These are phyloP conservation scores for Colletotrichum caudatum DNA, from an alignment of 2,329 filamentous ascomycete genomes.

Conservation along the genomic window DNA sequence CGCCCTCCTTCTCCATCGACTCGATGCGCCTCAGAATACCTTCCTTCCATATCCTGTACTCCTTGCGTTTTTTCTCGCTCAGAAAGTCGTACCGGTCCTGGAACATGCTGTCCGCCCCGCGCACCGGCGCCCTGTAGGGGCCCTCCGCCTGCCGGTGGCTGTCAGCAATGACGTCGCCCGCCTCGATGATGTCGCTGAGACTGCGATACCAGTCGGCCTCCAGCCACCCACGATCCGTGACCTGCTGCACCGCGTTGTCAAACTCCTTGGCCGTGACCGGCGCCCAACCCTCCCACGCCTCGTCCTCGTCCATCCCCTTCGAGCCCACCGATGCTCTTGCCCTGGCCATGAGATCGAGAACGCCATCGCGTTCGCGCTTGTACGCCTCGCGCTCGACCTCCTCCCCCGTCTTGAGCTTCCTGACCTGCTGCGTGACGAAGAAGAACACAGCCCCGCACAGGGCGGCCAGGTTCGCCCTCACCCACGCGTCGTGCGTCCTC, in stretches of 20 bases:
- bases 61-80: constrained; percentile 70
- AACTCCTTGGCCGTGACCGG: constrained; percentile 65
- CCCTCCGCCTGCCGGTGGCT: constrained; percentile 43
- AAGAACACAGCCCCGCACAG: constrained; percentile 72
- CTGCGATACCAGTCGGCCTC: constrained; percentile 72
- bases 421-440: constrained; percentile 67
- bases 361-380: constrained; percentile 55
- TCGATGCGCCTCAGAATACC: constrained; percentile 68
- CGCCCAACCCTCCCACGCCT: constrained; percentile 66
- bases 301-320: constrained; percentile 57
- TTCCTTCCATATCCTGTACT: constrained; percentile 75
- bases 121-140: constrained; percentile 54
- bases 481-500: constrained; percentile 62
- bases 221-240: constrained; percentile 69
- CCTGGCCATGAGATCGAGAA: constrained; percentile 54
- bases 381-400: constrained; percentile 59
- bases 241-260: constrained; percentile 70
- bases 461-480: constrained; percentile 61
- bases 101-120: constrained; percentile 77
- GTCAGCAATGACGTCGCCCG: constrained; percentile 40
- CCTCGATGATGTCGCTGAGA: constrained; percentile 66
- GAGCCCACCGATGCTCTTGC: constrained; percentile 51
- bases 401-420: constrained; percentile 54
- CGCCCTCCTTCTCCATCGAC: constrained; percentile 55
- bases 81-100: constrained; percentile 80